Evolutionary conservation across 805 yeast species (phyloP).

Genomic region (Blastobotrys parvus): DNA sequence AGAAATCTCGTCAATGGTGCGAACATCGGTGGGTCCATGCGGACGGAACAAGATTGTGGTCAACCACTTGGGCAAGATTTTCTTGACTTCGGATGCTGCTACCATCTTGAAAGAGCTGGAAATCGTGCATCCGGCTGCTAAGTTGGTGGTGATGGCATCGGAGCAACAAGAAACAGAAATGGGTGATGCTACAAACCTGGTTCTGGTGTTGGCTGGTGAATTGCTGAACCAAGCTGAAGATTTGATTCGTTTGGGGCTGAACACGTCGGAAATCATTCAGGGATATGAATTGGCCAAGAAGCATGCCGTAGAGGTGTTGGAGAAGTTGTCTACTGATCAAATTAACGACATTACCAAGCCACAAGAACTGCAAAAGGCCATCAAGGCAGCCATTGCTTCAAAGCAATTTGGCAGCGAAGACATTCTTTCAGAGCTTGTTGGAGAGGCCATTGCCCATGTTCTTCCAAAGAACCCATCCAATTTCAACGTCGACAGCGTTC

Average conservation of each 20-base stretch:
- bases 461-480: constrained; percentile 55
- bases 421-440: constrained; percentile 62
- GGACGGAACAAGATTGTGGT: constrained; percentile 96
- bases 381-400: constrained; percentile 83
- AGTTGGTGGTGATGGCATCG: constrained; percentile 89
- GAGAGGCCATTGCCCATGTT: constrained; percentile 75
- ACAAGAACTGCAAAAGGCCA: constrained; percentile 56
- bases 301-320: constrained; percentile 61
- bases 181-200: constrained; percentile 95
- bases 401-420: constrained; percentile 90
- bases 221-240: constrained; percentile 80
- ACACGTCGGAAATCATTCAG: constrained; percentile 86
- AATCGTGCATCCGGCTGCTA: constrained; percentile 95
- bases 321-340: constrained; percentile 42
- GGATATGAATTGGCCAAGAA: constrained; percentile 86
- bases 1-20: constrained; percentile 83
- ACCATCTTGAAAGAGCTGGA: constrained; percentile 91
- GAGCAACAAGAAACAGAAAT: constrained; percentile 95
- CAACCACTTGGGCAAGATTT: constrained; percentile 74
- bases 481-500: constrained; percentile 87
- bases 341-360: constrained; percentile 50
- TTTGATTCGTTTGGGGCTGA: constrained; percentile 72
- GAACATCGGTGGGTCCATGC: constrained; percentile 95
- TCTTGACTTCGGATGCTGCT: constrained; percentile 95
- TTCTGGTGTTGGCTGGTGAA: constrained; percentile 88